phyloP scores from a whole-genome alignment of 2,329 filamentous ascomycete genomes.

The Cryphonectria carpinicola region DNA sequence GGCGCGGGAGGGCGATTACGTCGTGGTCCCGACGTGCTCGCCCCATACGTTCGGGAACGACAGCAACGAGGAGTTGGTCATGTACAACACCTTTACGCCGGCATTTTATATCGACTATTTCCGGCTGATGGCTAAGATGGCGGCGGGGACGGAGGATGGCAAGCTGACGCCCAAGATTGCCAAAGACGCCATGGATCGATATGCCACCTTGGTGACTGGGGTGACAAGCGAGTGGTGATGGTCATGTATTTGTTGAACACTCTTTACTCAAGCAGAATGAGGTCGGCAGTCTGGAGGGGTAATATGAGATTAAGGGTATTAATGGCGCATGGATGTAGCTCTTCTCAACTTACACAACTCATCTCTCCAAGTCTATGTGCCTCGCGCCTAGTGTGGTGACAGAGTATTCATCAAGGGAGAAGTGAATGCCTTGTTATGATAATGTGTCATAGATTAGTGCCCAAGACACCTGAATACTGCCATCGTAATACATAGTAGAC shows the following conservation, averaged over 20 bases:
- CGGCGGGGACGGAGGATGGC: slow-evolving; percentile 42
- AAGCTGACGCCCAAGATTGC: slow-evolving; percentile 53
- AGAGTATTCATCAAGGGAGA: too few relatives aligned
- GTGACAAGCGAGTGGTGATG: slow-evolving; percentile 16
- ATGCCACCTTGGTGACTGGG: slow-evolving; percentile 47
- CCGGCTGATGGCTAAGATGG: slow-evolving; percentile 52
- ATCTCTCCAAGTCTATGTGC: too few relatives aligned
- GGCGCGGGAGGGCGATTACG: slow-evolving; percentile 55
- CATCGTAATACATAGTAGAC: too few relatives aligned
- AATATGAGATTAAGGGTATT: too few relatives aligned
- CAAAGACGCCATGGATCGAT: slow-evolving; percentile 52
- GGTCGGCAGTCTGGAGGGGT: too few relatives aligned
- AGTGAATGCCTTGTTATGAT: too few relatives aligned
- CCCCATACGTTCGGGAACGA: slow-evolving; percentile 62
- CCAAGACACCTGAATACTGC: too few relatives aligned
- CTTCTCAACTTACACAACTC: too few relatives aligned
- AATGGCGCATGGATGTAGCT: too few relatives aligned
- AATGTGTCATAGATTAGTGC: too few relatives aligned
- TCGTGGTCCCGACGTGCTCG: slow-evolving; percentile 56
- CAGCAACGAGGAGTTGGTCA: slow-evolving; percentile 54
- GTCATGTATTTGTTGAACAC: background rate
- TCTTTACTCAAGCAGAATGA: background rate
- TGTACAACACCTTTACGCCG: slow-evolving; percentile 62
- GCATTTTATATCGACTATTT: slow-evolving; percentile 63
- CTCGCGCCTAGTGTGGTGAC: too few relatives aligned